A percentile compares a stretch with the other conserved stretches of the same genome.
Conservation (phyloP, 768 basidiomycete genomes). For the Daedaleopsis sinensis region DNA sequence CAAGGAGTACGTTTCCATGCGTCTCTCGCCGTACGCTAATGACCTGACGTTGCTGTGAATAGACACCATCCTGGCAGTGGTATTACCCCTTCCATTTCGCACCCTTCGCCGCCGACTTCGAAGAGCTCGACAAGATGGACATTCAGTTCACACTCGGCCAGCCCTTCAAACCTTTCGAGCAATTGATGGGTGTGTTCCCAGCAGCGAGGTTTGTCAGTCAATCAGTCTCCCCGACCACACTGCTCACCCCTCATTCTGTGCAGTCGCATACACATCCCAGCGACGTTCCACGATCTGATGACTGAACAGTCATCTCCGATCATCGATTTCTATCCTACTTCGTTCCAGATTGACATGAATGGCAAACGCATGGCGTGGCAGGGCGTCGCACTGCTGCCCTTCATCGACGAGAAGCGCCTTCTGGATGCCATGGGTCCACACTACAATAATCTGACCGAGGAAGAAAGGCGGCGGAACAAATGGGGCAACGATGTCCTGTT, state of each 20-base stretch:
- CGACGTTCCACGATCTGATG: slow-evolving; percentile 88
- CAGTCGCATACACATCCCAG: slow-evolving; percentile 84
- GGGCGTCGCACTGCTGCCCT: slow-evolving; percentile 94
- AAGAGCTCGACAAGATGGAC: slow-evolving; percentile 74
- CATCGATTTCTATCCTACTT: slow-evolving; percentile 90
- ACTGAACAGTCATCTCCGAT: slow-evolving; percentile 85
- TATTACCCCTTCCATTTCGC: slow-evolving; percentile 99
- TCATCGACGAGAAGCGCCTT: slow-evolving; percentile 86
- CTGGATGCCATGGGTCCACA: slow-evolving; percentile 78
- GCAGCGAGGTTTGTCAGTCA: slow-evolving; percentile 69
- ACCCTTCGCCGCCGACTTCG: slow-evolving; percentile 95
- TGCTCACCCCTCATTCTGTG: slow-evolving; percentile 32
- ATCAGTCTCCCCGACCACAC: slow-evolving; percentile 1
- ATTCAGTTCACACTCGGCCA: slow-evolving; percentile 78
- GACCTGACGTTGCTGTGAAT: slow-evolving; percentile 20
- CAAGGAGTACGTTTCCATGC: slow-evolving; percentile 75
- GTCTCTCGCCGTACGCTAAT: slow-evolving; percentile 2
- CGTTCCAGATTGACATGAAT: slow-evolving; percentile 99
- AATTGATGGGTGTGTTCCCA: slow-evolving; percentile 98
- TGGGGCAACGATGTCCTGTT: slow-evolving; percentile 87
- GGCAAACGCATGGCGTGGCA: slow-evolving; percentile 99
- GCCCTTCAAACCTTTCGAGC: slow-evolving; percentile 97
- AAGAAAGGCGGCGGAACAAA: slow-evolving; percentile 81
- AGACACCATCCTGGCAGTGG: slow-evolving; percentile 97
- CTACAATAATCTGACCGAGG: slow-evolving; percentile 71